Evolutionary conservation across 164 flowering plant species (phyloP), one percentile per base, ranked within the genome.

Genomic region (Paratinospora sagittata): DNA sequence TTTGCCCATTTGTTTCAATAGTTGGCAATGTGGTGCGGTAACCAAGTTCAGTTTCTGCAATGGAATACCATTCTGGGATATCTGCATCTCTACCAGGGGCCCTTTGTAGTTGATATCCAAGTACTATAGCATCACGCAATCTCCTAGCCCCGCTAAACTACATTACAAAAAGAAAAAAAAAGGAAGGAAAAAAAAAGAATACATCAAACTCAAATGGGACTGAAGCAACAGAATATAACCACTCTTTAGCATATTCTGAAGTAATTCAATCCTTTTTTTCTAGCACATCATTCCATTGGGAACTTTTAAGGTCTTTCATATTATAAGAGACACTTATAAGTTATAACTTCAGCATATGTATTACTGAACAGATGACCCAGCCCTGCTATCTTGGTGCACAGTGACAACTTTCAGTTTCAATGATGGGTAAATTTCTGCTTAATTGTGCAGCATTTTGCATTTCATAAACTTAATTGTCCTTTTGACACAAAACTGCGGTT

Each of bases 131-230:
- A 87, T 96, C 99, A 45, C 97, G 92, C 76, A 96, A 80, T 83
- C 99, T 90, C 81, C 98, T 88, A 69, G 95, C 91, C 23, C 99
- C 99, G 76, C 98, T 92, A 45, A 90, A 72, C 99, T 95, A 67
- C 69, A 85, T 55, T 34, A 47, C 34, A 14, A n/a, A n/a, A n/a
- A n/a, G n/a, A n/a, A n/a, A n/a, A n/a, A n/a, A n/a, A n/a, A n/a
- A n/a, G n/a, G 8, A 49, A 57, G 27, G 45, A 19, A 62, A 72
- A 70, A 27, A 19, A 21, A 64, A 69, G 33, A 24, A 63, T 4
- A 57, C n/a, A 37, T 55, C 21, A 36, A 13, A 58, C 27, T 61
- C 33, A 41, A 5, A 23, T 21, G 27, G 16, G 19, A 24, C 10
- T 61, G 24, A 3, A 61, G 13, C n/a, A 24, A 61, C 12, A 27